Percentiles rank a stretch among this genome's conserved stretches.
These are phyloP conservation scores for Diaporthe sp. DNA, from an alignment of 2,329 filamentous ascomycete genomes.

Conservation along the genomic window DNA sequence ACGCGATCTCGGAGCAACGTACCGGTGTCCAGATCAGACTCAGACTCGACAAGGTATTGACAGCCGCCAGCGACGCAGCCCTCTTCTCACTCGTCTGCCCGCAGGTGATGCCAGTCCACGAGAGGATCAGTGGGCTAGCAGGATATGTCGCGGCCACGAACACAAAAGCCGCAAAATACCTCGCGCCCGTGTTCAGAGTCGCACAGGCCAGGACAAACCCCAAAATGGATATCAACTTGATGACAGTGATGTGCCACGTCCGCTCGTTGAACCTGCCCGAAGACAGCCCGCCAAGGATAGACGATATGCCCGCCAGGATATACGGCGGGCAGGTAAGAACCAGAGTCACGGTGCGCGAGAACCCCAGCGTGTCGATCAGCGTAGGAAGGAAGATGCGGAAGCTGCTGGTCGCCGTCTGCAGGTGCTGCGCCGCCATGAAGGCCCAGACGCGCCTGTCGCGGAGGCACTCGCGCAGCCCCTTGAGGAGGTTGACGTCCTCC, in stretches of 20 bases:
- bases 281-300: constrained; percentile 50
- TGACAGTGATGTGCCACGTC: constrained; percentile 59
- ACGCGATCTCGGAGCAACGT: too few relatives aligned
- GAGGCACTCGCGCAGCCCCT: constrained; percentile 8
- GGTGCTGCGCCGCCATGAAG: constrained; percentile 16
- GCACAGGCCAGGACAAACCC: constrained; percentile 50
- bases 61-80: constrained; percentile 54
- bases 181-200: constrained; percentile 45
- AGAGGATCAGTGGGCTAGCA: constrained; percentile 58
- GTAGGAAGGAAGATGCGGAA: constrained; percentile 48
- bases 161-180: constrained; percentile 51
- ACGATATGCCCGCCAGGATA: constrained; percentile 53
- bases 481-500: background rate
- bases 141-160: constrained; percentile 54
- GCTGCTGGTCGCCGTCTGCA: constrained; percentile 41
- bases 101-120: constrained; percentile 55
- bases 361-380: constrained; percentile 57
- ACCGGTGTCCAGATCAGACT: constrained; percentile 30
- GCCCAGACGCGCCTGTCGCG: constrained; percentile 17
- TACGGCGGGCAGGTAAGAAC: constrained; percentile 61
- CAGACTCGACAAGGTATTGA: constrained; percentile 10
- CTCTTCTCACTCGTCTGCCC: constrained; percentile 62
- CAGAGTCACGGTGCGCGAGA: constrained; percentile 54
- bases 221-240: constrained; percentile 54
- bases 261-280: constrained; percentile 61